These are phyloP conservation scores for Psilocybe subaeruginosa DNA, from an alignment of 768 basidiomycete species.

Conservation along the genomic window DNA sequence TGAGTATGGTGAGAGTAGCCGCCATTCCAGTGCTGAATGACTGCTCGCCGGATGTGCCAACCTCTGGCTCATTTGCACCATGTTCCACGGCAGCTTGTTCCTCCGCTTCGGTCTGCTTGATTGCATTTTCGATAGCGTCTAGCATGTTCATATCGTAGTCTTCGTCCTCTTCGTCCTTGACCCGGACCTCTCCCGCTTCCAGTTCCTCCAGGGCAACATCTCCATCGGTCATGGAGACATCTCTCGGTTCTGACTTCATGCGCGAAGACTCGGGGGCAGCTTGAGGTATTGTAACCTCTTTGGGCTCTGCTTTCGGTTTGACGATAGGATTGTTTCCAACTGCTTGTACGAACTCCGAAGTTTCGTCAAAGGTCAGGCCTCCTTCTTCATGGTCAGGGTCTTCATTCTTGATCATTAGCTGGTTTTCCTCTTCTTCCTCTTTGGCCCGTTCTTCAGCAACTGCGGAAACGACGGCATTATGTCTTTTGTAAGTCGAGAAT, in stretches of 20 bases:
- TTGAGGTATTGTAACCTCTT: slow-evolving; percentile 29
- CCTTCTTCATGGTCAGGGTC: slow-evolving; percentile 42
- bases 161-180: slow-evolving; percentile 77
- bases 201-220: slow-evolving; percentile 74
- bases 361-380: slow-evolving; percentile 92
- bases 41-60: slow-evolving; percentile 76
- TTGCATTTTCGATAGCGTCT: slow-evolving; percentile 71
- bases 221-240: slow-evolving; percentile 57
- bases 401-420: slow-evolving; percentile 46
- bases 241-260: slow-evolving; percentile 46
- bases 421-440: slow-evolving; percentile 47
- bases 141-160: slow-evolving; percentile 76
- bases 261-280: slow-evolving; percentile 4
- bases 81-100: slow-evolving; percentile 22
- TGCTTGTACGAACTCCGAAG: slow-evolving; percentile 92
- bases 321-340: slow-evolving; percentile 68
- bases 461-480: slow-evolving; percentile 28
- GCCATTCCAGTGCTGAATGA: slow-evolving; percentile 86
- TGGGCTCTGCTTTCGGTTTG: slow-evolving; percentile 50
- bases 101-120: slow-evolving; percentile 47
- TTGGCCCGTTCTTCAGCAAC: slow-evolving; percentile 66
- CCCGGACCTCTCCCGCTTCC: slow-evolving; percentile 79
- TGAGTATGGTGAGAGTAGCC: slow-evolving; percentile 84
- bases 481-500: not conserved
- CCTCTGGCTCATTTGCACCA: slow-evolving; percentile 30